Base-by-base conservation (phyloP, 164 flowering plant genomes). In the Umbilicus rupestris region DNA sequence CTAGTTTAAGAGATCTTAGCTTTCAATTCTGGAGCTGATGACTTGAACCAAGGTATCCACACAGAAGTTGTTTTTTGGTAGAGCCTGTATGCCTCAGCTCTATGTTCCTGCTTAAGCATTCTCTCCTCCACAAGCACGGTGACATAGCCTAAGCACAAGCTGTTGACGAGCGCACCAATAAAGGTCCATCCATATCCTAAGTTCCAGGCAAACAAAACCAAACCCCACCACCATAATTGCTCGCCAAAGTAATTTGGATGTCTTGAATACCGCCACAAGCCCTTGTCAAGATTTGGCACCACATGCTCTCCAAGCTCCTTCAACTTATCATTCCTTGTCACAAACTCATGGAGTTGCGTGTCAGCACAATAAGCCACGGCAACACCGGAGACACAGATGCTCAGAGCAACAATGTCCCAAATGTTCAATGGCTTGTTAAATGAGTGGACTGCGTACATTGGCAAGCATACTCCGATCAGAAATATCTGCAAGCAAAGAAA, bases 191-290 rank as follows among this genome's bases (percentile, higher is more conserved):
- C 88, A 24, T 74, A 71, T 30, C 87, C 98, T 17, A 89, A 75
- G 73, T 80, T 89, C 89, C 94, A 90, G 17, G 83, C 88, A 69
- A 85, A 87, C 26, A 90, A 65, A 29, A 68, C 89, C 49, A 93
- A 72, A 45, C 98, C 98, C 98, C 98, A 93, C 97, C 98, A 93
- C 98, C 98, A 93, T 63, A 93, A 69, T 71, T 90, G 98, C 86
- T 93, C 98, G 19, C 98, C 98, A 57, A 93, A 82, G 78, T 93
- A 93, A 76, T 90, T 93, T 1, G 98, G 97, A 72, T 89, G 98
- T 17, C 96, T 76, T 0, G 92, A 93, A 70, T 87, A 93, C 17
- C 67, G 63, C 98, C 98, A 93, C 60, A 93, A 68, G 29, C 98
- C 97, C 62, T 67, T 62, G 20, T 90, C 90, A 66, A 93, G 89